Conservation (phyloP, 805 yeast species). For the Myxozyma monticola region DNA sequence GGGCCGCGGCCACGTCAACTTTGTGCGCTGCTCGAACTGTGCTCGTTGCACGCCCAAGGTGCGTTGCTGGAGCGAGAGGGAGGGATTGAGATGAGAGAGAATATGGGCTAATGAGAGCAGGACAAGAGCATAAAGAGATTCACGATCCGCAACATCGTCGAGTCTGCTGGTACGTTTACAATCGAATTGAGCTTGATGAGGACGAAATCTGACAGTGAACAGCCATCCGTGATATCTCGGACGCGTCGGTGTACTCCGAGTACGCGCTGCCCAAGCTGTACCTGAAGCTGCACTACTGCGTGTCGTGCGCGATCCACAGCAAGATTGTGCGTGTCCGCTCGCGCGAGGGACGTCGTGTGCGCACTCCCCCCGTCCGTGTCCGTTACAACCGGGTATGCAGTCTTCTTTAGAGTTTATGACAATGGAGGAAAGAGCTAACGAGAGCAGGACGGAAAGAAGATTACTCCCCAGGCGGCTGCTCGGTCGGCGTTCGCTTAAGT, state of each 20-base stretch:
- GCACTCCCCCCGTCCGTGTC: constrained; percentile 99
- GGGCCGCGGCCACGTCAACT: constrained; percentile 99
- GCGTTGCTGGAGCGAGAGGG: constrained; percentile 1
- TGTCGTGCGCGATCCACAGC: constrained; percentile 99
- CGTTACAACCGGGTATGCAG: constrained; percentile 74
- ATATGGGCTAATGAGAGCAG: constrained; percentile 1
- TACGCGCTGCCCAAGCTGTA: constrained; percentile 99
- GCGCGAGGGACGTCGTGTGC: constrained; percentile 96
- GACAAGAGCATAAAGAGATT: constrained; percentile 99
- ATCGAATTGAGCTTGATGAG: background rate
- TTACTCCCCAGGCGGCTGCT: constrained; percentile 97
- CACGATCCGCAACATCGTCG: constrained; percentile 99
- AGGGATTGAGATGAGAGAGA: background rate
- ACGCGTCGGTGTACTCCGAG: constrained; percentile 98
- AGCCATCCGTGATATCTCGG: constrained; percentile 97
- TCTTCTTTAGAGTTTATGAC: background rate
- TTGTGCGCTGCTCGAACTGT: constrained; percentile 99
- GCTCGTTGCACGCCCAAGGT: constrained; percentile 97
- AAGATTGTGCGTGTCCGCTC: constrained; percentile 99
- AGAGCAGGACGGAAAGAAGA: constrained; percentile 70
- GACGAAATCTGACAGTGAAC: background rate
- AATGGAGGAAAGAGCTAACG: no score
- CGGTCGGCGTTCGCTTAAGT: constrained; percentile 65
- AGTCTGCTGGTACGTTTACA: constrained; percentile 71
- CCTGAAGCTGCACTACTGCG: constrained; percentile 99